Percentiles rank a stretch among this genome's conserved stretches.
Evolutionary conservation across 208 protist genomes (phyloP).

Genomic region (Trypanosoma rangeli): DNA sequence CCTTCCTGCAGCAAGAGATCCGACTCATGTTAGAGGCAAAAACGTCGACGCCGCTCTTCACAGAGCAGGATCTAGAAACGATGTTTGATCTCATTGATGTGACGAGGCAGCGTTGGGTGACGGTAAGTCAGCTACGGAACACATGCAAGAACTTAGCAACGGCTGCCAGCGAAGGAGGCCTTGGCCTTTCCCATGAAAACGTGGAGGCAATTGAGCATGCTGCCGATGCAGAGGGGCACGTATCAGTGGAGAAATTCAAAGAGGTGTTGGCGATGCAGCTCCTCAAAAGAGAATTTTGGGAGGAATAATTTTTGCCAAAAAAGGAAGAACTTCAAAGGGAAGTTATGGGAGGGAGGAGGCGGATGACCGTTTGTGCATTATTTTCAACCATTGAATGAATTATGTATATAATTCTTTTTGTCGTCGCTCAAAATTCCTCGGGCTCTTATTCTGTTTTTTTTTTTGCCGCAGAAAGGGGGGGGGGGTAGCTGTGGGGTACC

Average conservation of each 20-base stretch:
- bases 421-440: background rate
- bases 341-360: background rate
- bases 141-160: constrained; percentile 83
- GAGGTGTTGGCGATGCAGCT: constrained; percentile 72
- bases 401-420: constrained; percentile 4
- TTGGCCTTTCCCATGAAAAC: constrained; percentile 36
- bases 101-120: constrained; percentile 83
- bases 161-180: constrained; percentile 28
- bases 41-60: constrained; percentile 72
- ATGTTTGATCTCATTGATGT: constrained; percentile 93
- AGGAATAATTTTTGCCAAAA: constrained; percentile 4
- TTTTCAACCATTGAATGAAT: background rate
- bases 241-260: constrained; percentile 84
- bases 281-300: constrained; percentile 65
- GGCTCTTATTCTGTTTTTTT: no score
- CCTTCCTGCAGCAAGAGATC: constrained; percentile 79
- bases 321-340: background rate
- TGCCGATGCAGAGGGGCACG: constrained; percentile 68
- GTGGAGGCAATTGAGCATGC: constrained; percentile 69
- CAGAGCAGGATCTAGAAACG: constrained; percentile 85
- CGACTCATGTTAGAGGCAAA: constrained; percentile 62
- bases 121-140: constrained; percentile 83
- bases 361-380: background rate
- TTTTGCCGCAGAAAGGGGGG: background rate
- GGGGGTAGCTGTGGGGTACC: background rate